phyloP scores from a whole-genome alignment of 805 yeast genomes.

The Brettanomyces custersianus region DNA sequence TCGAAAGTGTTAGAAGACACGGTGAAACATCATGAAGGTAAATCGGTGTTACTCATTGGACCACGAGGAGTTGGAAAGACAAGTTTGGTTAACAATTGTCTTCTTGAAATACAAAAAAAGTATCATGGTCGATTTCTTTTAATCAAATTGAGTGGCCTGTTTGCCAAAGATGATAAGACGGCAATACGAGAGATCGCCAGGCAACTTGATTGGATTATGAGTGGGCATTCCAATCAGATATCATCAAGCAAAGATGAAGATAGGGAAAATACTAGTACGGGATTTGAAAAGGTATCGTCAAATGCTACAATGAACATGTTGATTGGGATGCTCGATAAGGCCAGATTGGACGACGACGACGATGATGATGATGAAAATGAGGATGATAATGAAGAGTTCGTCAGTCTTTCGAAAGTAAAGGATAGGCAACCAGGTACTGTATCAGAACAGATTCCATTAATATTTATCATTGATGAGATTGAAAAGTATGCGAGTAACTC shows the following conservation, averaged over 20 bases:
- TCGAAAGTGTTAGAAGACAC: constrained; percentile 55
- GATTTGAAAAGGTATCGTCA: constrained; percentile 41
- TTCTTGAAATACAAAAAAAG: constrained; percentile 32
- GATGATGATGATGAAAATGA: constrained; percentile 13
- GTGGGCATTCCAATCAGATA: neutral
- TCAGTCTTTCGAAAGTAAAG: no score
- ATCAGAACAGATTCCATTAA: constrained; percentile 35
- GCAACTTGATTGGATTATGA: constrained; percentile 50
- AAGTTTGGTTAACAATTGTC: constrained; percentile 46
- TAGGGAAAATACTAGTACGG: constrained; percentile 11
- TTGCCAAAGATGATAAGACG: constrained; percentile 63
- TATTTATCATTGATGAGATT: constrained; percentile 78
- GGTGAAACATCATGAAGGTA: constrained; percentile 61
- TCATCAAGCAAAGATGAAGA: constrained; percentile 7
- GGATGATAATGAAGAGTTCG: constrained; percentile 11
- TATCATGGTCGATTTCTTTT: constrained; percentile 48
- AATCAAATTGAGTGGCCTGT: constrained; percentile 58
- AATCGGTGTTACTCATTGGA: constrained; percentile 73
- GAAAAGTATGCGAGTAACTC: constrained; percentile 65
- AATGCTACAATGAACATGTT: constrained; percentile 54
- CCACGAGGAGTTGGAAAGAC: constrained; percentile 76
- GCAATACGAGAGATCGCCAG: constrained; percentile 84
- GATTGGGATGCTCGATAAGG: constrained; percentile 45
- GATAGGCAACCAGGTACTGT: neutral
- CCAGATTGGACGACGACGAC: constrained; percentile 21